Percentiles rank a stretch among this genome's conserved stretches.
Evolutionary conservation across 495 filamentous ascomycete genomes (phyloP).

Genomic region (Venustampulla echinocandica): DNA sequence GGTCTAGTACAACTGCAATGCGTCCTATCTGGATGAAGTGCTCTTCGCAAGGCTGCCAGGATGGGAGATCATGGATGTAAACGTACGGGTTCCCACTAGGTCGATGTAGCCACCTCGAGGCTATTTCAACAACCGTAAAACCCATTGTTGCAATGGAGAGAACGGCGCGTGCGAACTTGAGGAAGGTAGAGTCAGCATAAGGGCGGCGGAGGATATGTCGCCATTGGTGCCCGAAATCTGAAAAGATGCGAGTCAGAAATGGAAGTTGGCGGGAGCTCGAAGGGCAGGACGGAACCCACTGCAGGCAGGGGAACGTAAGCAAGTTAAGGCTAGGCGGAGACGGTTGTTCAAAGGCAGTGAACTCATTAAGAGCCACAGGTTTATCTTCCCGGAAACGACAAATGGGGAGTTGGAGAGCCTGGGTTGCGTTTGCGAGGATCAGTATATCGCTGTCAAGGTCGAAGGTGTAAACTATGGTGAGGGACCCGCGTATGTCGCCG

Average conservation of each 20-base stretch:
- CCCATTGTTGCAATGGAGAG: conserved; percentile 6
- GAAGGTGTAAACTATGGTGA: conserved; percentile 5
- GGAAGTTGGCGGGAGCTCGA: background rate
- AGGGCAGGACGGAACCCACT: background rate
- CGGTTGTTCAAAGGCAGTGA: conserved; percentile 2
- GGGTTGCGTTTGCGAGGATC: background rate
- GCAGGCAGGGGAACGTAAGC: conserved; percentile 2
- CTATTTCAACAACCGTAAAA: conserved; percentile 7
- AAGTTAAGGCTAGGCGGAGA: background rate
- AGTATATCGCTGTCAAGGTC: conserved; percentile 12
- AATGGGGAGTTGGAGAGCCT: background rate
- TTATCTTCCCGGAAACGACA: background rate
- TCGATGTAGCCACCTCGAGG: background rate
- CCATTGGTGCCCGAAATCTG: conserved; percentile 13
- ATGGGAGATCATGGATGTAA: conserved; percentile 4
- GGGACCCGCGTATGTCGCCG: conserved; percentile 8
- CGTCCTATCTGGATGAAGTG: conserved; percentile 1
- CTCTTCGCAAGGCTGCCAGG: conserved; percentile 3
- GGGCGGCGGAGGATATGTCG: conserved; percentile 11
- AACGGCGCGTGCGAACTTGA: conserved; percentile 7
- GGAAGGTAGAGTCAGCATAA: conserved; percentile 8
- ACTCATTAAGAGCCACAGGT: conserved; percentile 3
- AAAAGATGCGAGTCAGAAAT: conserved; percentile 7
- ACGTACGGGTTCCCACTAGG: conserved; percentile 4
- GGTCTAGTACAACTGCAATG: background rate